Conservation (phyloP, 2,329 filamentous ascomycete genomes). For the Ophiostoma sp. region DNA sequence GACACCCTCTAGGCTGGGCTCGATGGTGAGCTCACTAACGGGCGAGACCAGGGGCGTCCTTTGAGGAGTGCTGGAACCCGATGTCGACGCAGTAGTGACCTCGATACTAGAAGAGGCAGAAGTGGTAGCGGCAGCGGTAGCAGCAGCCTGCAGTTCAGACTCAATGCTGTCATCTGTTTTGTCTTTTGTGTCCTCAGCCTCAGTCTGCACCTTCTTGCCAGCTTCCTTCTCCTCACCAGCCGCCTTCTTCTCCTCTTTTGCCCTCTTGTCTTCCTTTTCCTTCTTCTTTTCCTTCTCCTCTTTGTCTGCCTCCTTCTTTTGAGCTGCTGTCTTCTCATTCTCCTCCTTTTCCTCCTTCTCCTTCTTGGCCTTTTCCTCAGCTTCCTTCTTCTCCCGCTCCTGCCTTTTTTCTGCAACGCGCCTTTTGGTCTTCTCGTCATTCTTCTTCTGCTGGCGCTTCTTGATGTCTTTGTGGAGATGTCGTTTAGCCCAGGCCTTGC, state of each 20-base stretch:
- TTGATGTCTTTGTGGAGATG: conserved; percentile 37
- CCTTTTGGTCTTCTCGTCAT: conserved; percentile 39
- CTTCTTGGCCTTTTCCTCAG: conserved; percentile 21
- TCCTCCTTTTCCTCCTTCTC: conserved; percentile 21
- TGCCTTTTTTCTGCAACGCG: conserved; percentile 29
- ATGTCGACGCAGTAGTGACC: not conserved
- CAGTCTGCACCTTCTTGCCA: not conserved
- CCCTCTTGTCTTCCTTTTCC: not conserved
- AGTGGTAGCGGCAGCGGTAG: not conserved
- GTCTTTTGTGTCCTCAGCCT: conserved; percentile 6
- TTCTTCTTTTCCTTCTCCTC: not conserved
- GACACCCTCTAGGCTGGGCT: not conserved
- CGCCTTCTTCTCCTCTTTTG: not conserved
- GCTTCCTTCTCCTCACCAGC: not conserved
- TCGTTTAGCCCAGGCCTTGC: conserved; percentile 37
- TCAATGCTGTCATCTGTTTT: not conserved
- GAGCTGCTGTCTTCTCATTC: conserved; percentile 17
- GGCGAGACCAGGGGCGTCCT: conserved; percentile 1
- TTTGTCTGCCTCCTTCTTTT: not conserved
- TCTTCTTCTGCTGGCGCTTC: conserved; percentile 40
- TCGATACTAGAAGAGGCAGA: conserved; percentile 3
- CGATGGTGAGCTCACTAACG: not conserved
- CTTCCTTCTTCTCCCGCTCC: conserved; percentile 30
- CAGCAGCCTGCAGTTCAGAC: conserved; percentile 9
- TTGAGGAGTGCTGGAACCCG: conserved; percentile 3